Base-by-base conservation (phyloP, 148 eudicot species). In the Chenopodium album region DNA sequence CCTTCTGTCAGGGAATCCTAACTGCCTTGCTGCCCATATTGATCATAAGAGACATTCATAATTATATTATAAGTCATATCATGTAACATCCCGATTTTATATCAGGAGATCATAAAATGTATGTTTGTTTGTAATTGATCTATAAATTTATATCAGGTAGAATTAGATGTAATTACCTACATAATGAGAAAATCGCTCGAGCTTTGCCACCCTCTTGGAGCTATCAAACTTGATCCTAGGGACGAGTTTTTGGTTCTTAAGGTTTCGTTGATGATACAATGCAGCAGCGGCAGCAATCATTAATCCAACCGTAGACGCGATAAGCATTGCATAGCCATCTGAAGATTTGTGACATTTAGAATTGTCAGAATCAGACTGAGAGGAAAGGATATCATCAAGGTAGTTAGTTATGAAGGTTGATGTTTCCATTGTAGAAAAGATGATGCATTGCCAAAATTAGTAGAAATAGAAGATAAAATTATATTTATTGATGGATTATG, bases 131-230 rank as follows among this genome's bases (percentile, higher is more conserved):
- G 74, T 14, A 68, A 31, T 76, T 16, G n/a, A 44, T 46, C 62
- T 34, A 47, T 7, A 4, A 54, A 63, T 16, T 41, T 9, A 47
- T 23, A 1, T 10, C 19, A 79, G 63, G 46, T 12, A 31, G 19
- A 17, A 11, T 68, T 66, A 69, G 75, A 68, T 76, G 46, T 70
- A 62, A 82, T 87, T 94, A 97, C 99, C 99, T 90, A 97, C 99
- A 84, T 97, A 97, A 84, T 91, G 90, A 54, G 94, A 82, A 86
- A 97, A 94, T 78, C 92, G 90, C 73, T 97, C 99, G 7, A 94
- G 89, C 83, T 85, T 88, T 6, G 89, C 78, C n/a, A 90, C 92
- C 66, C 93, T 91, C 75, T 91, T 91, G 4, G 91, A 70, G 67
- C 88, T 86, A 37, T 90, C 87, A 29, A 88, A 59, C 86, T 85